These are phyloP conservation scores for Ceratocystis colombiana DNA, from an alignment of 2,329 filamentous ascomycete genomes.

Conservation along the genomic window DNA sequence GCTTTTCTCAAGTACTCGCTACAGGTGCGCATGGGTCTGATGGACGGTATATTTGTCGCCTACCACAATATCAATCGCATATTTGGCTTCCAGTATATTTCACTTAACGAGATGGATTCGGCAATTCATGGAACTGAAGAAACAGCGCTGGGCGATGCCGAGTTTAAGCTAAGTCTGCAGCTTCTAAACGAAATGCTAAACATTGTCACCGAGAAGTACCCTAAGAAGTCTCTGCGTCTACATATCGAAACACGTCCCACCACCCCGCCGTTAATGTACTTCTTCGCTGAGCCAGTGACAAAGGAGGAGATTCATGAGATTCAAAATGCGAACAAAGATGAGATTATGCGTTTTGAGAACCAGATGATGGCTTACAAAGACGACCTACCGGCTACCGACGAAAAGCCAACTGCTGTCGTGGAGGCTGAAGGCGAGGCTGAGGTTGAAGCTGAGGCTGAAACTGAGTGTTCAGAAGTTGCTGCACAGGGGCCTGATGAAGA, in stretches of 20 bases:
- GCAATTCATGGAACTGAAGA: slow-evolving; percentile 71
- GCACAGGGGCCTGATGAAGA: slow-evolving; percentile 29
- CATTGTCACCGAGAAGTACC: slow-evolving; percentile 63
- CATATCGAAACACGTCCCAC: slow-evolving; percentile 67
- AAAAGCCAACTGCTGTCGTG: background rate
- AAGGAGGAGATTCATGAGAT: slow-evolving; percentile 61
- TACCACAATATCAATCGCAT: slow-evolving; percentile 92
- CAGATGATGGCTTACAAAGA: slow-evolving; percentile 45
- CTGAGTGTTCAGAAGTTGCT: slow-evolving; percentile 26
- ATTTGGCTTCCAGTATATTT: slow-evolving; percentile 95
- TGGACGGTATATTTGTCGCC: slow-evolving; percentile 97
- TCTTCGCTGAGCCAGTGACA: slow-evolving; percentile 78
- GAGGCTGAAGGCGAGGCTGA: slow-evolving; percentile 25
- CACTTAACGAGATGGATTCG: slow-evolving; percentile 76
- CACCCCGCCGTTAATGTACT: slow-evolving; percentile 61
- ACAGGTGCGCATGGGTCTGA: slow-evolving; percentile 91
- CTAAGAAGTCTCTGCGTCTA: slow-evolving; percentile 63
- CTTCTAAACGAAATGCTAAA: slow-evolving; percentile 73
- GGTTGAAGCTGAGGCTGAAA: slow-evolving; percentile 24
- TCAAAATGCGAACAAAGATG: slow-evolving; percentile 56
- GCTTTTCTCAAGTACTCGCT: slow-evolving; percentile 95
- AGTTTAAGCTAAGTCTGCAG: slow-evolving; percentile 72
- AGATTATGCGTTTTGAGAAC: slow-evolving; percentile 59
- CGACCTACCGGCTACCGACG: slow-evolving; percentile 27
- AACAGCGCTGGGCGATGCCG: slow-evolving; percentile 59